Conservation (phyloP, 495 filamentous ascomycete genomes). For the Aspergillus leporis region DNA sequence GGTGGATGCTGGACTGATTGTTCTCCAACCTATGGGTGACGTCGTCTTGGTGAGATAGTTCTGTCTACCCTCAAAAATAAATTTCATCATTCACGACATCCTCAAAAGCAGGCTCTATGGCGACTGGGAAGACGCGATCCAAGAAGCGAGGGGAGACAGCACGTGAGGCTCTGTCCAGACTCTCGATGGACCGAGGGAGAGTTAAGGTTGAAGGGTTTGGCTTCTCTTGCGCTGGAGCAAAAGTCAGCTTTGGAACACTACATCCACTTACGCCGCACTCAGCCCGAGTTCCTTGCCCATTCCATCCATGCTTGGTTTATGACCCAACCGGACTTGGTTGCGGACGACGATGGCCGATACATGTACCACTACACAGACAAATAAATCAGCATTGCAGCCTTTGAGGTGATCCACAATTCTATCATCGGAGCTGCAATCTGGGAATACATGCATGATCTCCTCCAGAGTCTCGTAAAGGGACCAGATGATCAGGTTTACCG, state of each 20-base stretch:
- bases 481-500: slow-evolving; percentile 22
- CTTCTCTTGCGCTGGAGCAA: slow-evolving; percentile 20
- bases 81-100: slow-evolving; percentile 36
- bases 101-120: no score
- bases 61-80: slow-evolving; percentile 14
- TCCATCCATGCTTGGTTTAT: slow-evolving; percentile 32
- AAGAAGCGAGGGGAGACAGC: slow-evolving; percentile 19
- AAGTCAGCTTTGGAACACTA: slow-evolving; percentile 21
- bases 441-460: slow-evolving; percentile 33
- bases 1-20: slow-evolving; percentile 15
- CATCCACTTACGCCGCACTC: slow-evolving; percentile 25
- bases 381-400: slow-evolving; percentile 31
- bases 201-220: slow-evolving; percentile 8
- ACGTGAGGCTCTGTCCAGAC: background rate
- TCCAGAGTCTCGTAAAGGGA: slow-evolving; percentile 22
- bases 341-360: slow-evolving; percentile 39
- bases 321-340: slow-evolving; percentile 33
- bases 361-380: slow-evolving; percentile 28
- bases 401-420: slow-evolving; percentile 35
- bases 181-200: background rate
- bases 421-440: slow-evolving; percentile 32
- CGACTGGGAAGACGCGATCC: slow-evolving; percentile 6
- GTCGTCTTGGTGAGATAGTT: slow-evolving; percentile 34
- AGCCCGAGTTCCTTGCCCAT: slow-evolving; percentile 32
- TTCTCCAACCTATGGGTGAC: slow-evolving; percentile 31